Base-by-base conservation (phyloP, 2,329 filamentous ascomycete species). In the Claviceps digitariae region DNA sequence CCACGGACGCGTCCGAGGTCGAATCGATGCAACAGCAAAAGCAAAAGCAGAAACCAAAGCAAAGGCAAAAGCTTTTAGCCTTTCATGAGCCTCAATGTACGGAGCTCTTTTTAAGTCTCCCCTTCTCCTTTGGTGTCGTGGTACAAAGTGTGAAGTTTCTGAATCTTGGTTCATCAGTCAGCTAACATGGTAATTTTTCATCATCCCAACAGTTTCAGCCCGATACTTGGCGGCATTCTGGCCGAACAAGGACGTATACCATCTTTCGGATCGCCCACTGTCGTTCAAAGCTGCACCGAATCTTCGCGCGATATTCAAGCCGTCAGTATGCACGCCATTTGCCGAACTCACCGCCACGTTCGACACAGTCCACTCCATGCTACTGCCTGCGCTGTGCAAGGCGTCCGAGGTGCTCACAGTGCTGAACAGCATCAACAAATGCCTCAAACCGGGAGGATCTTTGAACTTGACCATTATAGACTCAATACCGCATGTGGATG, bases 381-480 rank as follows among this genome's bases (percentile, higher is more conserved):
- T 72, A 0, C 71, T 86, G 27, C 77, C 82, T 1, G 74, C 78
- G 0, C 61, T 80, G 1, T 73, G 83, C 34, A 69, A 79, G 1
- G 77, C 77, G 0, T 68, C 75, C 0, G 77, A 81, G 13, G 73
- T 87, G 0, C 77, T 78, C 0, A 64, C 66, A 2, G 65, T 84
- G 1, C 72, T 86, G 17, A 70, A 70, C 52, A 77, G 77, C 56
- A 76, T 83, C 57, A 70, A 78, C 61, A 74, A 74, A 25, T 74
- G 76, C 34, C 72, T 87, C 2, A 68, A 72, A 3, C 72, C 74
- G 0, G 73, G 74, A 0, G 82, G 83, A 1, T 68, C 71, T 21
- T 64, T 86, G 13, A 75, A 83, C 55, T 65, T 87, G 17, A 75
- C 76, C 0, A 66, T 86, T 20, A 77, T 86, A 57, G 81, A 87